Evolutionary conservation across 305 asterid genomes (phyloP).

Genomic region (Rubia occidens): DNA sequence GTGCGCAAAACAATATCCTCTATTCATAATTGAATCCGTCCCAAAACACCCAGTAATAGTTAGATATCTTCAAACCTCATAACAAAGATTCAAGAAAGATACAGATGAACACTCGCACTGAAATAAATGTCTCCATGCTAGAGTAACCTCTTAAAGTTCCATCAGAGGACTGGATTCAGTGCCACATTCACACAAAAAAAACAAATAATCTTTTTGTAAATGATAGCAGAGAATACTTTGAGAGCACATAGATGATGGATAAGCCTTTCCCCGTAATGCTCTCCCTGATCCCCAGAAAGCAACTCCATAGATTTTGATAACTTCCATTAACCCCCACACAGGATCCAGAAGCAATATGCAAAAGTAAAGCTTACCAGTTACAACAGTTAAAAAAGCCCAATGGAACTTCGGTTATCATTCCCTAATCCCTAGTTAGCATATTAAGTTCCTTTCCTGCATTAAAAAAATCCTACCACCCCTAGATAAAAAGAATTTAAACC

Average conservation of each 20-base stretch:
- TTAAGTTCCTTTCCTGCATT: background rate
- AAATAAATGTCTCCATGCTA: background rate
- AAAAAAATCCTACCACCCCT: background rate
- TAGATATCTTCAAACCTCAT: too few species aligned
- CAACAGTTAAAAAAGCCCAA: too few species aligned
- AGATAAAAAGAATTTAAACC: background rate
- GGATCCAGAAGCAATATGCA: background rate
- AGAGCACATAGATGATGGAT: background rate
- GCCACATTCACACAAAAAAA: background rate
- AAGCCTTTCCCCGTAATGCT: background rate
- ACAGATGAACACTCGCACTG: too few species aligned
- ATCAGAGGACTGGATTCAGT: background rate
- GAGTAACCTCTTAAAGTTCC: background rate
- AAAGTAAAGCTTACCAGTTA: background rate
- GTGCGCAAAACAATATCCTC: too few species aligned
- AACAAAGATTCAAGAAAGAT: too few species aligned
- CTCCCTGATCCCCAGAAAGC: background rate
- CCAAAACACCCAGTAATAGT: too few species aligned
- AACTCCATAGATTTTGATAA: background rate
- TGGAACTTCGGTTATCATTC: background rate
- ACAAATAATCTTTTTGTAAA: background rate
- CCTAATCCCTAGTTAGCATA: background rate
- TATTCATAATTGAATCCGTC: too few species aligned
- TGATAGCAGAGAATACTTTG: background rate
- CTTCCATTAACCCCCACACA: background rate